Evolutionary conservation across 192 early-diverging fungal genomes (phyloP), one percentile per base, ranked within the genome.

Genomic region (Rhizoclosmatium globosum): DNA sequence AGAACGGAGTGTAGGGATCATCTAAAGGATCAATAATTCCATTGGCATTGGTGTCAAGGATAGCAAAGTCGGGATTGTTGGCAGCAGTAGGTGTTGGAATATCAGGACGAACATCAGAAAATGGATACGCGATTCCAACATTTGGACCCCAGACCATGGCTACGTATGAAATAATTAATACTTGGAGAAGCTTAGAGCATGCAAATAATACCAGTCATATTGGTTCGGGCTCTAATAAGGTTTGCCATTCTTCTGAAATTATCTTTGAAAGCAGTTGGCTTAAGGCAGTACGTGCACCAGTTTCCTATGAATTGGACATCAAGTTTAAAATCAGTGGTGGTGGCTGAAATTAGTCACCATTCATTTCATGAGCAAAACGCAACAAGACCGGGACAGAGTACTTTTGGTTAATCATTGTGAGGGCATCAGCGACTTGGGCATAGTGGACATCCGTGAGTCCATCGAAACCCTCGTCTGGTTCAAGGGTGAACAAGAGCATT

Each of bases 121-220:
- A 87, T 15, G 86, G 86, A 70, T 87, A 87, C 13, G 65, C 39
- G 58, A 85, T 47, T 11, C 84, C 86, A 41, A 86, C 62, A 68
- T 87, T 87, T 23, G 84, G 84, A 41, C 74, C 77, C 86, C 86
- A 87, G 6, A 87, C 58, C 84, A 87, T 85, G 2, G 86, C 86
- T 87, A 58, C 4, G 17, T 56, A 43, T 39, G 47, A 13, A 53
- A 53, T 7, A 17, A 53, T 53, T 53, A 7, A 13, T 53, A 13
- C 17, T 53, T 53, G 6, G 50, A 53, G 17, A 53, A 7, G 50
- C 50, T 53, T 53, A 13, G 6, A 7, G 50, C 50, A 13, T 53
- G 31, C 31, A 31, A 31, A 31, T 53, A 13, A 13, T 53, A 86
- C 85, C 85, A 60, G 86, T 86, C 76, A 82, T 71, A 62, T 86